phyloP scores from a whole-genome alignment of 139 green algal species.

The Trebouxia sp. region DNA sequence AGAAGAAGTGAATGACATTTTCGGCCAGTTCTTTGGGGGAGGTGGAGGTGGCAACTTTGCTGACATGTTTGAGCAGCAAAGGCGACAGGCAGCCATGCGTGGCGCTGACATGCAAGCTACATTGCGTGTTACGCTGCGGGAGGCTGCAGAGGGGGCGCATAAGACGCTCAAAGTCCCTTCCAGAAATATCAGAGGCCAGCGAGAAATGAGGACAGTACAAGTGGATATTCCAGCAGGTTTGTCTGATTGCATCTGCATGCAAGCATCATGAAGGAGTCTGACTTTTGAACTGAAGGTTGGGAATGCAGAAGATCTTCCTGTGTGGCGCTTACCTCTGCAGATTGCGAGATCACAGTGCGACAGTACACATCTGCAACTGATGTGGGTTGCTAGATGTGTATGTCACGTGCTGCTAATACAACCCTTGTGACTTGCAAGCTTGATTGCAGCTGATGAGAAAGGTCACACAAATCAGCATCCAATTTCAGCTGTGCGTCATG shows the following conservation, averaged over 20 bases:
- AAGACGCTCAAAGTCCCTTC: conserved; percentile 42
- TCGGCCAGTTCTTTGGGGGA: conserved; percentile 49
- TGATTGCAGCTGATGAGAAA: conserved; percentile 51
- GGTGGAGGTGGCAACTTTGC: conserved; percentile 35
- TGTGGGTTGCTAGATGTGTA: too few relatives aligned
- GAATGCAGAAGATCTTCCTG: too few relatives aligned
- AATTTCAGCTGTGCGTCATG: not conserved
- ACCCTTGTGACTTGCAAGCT: not conserved
- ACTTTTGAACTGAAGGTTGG: too few relatives aligned
- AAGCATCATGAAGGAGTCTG: too few relatives aligned
- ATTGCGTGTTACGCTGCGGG: conserved; percentile 42
- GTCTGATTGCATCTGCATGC: not conserved
- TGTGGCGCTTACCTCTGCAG: too few relatives aligned
- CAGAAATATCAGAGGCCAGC: conserved; percentile 33
- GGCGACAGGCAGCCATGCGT: not conserved
- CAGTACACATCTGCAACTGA: too few relatives aligned
- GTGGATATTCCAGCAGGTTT: conserved; percentile 61
- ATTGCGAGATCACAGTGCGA: too few relatives aligned
- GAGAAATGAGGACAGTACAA: conserved; percentile 41
- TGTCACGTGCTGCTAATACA: too few relatives aligned
- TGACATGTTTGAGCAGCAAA: conserved; percentile 32
- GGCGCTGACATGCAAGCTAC: conserved; percentile 31
- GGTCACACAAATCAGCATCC: conserved; percentile 36
- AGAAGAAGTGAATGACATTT: conserved; percentile 51
- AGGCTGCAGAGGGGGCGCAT: conserved; percentile 61